Evolutionary conservation across 2,329 filamentous ascomycete genomes (phyloP).

Genomic region (Colletotrichum chlorophyti): DNA sequence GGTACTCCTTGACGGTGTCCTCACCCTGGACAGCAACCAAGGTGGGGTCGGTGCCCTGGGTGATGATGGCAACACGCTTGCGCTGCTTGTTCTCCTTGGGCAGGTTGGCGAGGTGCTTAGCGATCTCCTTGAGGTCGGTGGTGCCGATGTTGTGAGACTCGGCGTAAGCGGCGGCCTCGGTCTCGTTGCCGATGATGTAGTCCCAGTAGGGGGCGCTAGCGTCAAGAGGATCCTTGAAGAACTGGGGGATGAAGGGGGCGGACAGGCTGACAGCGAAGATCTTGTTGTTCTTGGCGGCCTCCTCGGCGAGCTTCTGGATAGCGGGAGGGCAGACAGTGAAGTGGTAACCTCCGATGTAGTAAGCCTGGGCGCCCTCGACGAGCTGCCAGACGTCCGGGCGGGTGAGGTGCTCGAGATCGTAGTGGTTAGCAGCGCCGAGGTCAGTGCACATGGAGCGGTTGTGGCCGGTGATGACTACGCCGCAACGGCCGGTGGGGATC

Average conservation of each 20-base stretch:
- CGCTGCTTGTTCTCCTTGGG: constrained; percentile 91
- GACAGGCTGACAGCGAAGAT: constrained; percentile 89
- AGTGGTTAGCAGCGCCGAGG: constrained; percentile 95
- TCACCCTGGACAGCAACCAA: constrained; percentile 80
- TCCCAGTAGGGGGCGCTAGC: constrained; percentile 90
- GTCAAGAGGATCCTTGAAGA: constrained; percentile 97
- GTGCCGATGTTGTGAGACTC: constrained; percentile 78
- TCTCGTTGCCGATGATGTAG: constrained; percentile 96
- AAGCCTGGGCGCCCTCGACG: constrained; percentile 86
- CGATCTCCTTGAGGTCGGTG: constrained; percentile 84
- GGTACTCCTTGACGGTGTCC: constrained; percentile 75
- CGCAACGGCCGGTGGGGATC: constrained; percentile 89
- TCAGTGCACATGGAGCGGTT: constrained; percentile 95
- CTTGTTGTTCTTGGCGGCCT: constrained; percentile 91
- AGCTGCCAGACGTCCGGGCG: constrained; percentile 89
- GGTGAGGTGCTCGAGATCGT: constrained; percentile 93
- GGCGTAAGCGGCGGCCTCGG: constrained; percentile 88
- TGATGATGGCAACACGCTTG: constrained; percentile 87
- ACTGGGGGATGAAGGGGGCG: constrained; percentile 93
- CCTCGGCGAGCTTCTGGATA: constrained; percentile 87
- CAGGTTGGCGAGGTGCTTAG: constrained; percentile 82
- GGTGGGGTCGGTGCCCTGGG: constrained; percentile 92
- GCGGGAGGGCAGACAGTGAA: constrained; percentile 94
- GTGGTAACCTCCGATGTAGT: constrained; percentile 96
- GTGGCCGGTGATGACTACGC: constrained; percentile 95